A percentile compares a stretch with the other conserved stretches of the same genome.
Evolutionary conservation across 2,329 filamentous ascomycete genomes (phyloP).

Genomic region (Lachnellula subtilissima): DNA sequence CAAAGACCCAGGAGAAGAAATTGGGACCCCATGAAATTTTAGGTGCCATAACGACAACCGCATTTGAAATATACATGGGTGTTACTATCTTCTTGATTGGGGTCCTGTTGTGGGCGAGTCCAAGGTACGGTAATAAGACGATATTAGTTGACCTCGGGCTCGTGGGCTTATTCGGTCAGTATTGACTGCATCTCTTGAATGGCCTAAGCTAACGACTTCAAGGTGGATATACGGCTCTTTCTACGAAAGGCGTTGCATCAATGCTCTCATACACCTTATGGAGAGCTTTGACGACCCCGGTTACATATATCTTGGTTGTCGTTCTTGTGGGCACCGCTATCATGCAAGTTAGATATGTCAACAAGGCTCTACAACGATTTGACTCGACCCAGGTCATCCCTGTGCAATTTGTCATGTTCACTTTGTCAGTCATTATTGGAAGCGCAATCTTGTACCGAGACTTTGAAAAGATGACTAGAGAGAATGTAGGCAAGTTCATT

Average conservation of each 20-base stretch:
- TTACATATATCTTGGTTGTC: conserved; percentile 80
- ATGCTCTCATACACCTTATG: conserved; percentile 88
- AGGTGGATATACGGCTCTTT: conserved; percentile 94
- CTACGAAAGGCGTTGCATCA: conserved; percentile 94
- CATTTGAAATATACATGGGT: conserved; percentile 85
- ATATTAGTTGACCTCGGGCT: conserved; percentile 91
- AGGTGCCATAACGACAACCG: conserved; percentile 79
- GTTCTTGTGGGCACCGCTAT: conserved; percentile 80
- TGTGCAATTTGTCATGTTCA: conserved; percentile 96
- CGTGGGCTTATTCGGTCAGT: conserved; percentile 84
- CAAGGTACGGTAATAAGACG: conserved; percentile 74
- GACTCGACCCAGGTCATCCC: conserved; percentile 98
- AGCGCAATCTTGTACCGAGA: conserved; percentile 92
- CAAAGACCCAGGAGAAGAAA: conserved; percentile 83
- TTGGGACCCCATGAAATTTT: conserved; percentile 87
- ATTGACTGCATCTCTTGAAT: not conserved
- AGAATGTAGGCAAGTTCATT: conserved; percentile 77
- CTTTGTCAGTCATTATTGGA: conserved; percentile 88
- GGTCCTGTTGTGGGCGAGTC: conserved; percentile 75
- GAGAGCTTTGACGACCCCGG: conserved; percentile 82
- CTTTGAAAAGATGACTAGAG: conserved; percentile 74
- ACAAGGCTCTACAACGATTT: conserved; percentile 83
- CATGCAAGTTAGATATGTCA: conserved; percentile 97
- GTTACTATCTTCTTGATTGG: conserved; percentile 71
- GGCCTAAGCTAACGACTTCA: conserved; percentile 11